Evolutionary conservation across 2,329 filamentous ascomycete species (phyloP), one percentile per base, ranked within the genome.

Genomic region (Penicillium griseofulvum): DNA sequence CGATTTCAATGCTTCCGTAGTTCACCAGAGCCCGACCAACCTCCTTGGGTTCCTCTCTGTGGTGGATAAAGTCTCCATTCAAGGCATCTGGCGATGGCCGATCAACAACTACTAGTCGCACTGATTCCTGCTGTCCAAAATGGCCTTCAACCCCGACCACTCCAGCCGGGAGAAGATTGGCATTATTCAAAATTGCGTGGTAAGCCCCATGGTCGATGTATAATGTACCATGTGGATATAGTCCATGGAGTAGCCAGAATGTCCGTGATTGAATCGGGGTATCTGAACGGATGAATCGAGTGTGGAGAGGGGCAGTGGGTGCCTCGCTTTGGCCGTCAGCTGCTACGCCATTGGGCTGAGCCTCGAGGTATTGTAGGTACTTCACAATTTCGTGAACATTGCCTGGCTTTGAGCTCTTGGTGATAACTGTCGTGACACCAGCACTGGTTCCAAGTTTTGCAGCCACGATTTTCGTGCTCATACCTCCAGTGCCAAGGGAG

Each of bases 391-490:
- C 87, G 61, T 87, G 80, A 56, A 99, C 92, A 70, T 97, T 97
- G 24, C 90, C 91, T 0, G 94, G 94, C 59, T 89, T 92, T n/a
- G 89, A 94, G 54, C 91, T 96, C 62, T 89, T 87, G 9, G 94
- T 96, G 68, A 99, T 97, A 68, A 99, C 85, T 4, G 94, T 97
- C 1, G 91, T 97, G 34, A 97, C 93, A 43, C 94, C 94, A 12
- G 91, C 94, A 34, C 92, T 94, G 7, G 92, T 97, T 33, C 93
- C 94, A 37, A 99, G 82, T 51, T 90, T 86, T 26, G 94, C 94
- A 50, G 94, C 94, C 26, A 95, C 87, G 65, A 99, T 96, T 78
- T 99, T 99, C 55, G 94, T 99, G 60, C 88, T 87, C 94, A 99
- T 99, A 42, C 94, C 94, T 19, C 94, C 94, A 2, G 94, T 99